phyloP scores from a whole-genome alignment of 257 asterid genomes.

The Perilla frutescens region DNA sequence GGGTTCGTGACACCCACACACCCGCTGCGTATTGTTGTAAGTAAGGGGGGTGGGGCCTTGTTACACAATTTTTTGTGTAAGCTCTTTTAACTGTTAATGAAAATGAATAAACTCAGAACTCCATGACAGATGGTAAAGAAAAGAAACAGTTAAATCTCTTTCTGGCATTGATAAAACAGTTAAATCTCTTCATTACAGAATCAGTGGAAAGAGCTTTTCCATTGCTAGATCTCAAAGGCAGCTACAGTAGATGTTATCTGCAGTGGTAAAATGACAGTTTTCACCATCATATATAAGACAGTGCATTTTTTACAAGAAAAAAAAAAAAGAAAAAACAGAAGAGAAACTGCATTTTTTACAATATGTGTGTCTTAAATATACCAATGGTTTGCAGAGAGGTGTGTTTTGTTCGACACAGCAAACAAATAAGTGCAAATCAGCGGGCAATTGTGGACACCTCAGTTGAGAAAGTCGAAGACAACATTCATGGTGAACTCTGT shows the following conservation, averaged over 20 bases:
- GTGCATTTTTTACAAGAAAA: neutral
- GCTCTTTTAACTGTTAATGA: no score
- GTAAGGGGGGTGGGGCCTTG: no score
- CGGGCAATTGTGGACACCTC: slow-evolving; percentile 91
- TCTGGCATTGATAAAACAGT: no score
- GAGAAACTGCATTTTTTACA: no score
- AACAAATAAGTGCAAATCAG: slow-evolving; percentile 56
- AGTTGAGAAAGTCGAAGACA: slow-evolving; percentile 65
- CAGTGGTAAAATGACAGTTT: slow-evolving; percentile 52
- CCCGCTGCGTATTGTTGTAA: no score
- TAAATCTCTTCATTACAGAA: slow-evolving; percentile 52
- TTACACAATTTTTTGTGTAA: no score
- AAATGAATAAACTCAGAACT: no score
- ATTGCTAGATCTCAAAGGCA: slow-evolving; percentile 74
- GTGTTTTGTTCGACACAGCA: slow-evolving; percentile 72
- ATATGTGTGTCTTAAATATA: slow-evolving; percentile 4
- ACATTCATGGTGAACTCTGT: no score
- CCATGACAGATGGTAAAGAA: no score
- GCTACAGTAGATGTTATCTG: slow-evolving; percentile 65
- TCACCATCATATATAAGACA: neutral
- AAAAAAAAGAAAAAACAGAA: no score
- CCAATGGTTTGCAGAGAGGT: slow-evolving; percentile 58
- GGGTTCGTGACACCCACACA: no score
- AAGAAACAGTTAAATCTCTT: no score
- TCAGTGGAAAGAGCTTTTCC: slow-evolving; percentile 84